Evolutionary conservation across 2,329 filamentous ascomycete genomes (phyloP).

Genomic region (Stemphylium lycopersici): DNA sequence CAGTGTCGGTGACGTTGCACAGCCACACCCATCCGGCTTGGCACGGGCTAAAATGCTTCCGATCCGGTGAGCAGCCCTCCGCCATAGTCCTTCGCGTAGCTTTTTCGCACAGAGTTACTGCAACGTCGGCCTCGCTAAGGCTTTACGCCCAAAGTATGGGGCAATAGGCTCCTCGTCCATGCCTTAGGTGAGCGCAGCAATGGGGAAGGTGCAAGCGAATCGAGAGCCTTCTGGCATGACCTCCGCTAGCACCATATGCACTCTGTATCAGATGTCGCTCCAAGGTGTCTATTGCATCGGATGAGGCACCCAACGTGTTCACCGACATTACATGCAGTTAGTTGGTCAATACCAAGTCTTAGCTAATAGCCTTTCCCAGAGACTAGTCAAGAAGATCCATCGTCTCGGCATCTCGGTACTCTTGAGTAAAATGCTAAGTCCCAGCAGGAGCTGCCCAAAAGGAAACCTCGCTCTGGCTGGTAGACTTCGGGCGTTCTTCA

Average conservation of each 20-base stretch:
- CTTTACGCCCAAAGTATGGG: no score
- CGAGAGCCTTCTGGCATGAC: not conserved
- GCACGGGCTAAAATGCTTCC: not conserved
- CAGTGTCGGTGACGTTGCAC: not conserved
- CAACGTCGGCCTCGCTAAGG: no score
- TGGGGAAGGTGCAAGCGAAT: no score
- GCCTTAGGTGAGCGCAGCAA: no score
- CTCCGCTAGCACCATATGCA: not conserved
- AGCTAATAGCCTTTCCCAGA: not conserved
- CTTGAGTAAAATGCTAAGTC: not conserved
- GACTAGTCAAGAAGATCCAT: not conserved
- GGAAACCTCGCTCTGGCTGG: not conserved
- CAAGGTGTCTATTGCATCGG: not conserved
- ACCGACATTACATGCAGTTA: not conserved
- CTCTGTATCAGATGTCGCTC: not conserved
- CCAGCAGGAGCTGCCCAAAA: not conserved
- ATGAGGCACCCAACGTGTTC: not conserved
- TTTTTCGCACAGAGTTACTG: not conserved
- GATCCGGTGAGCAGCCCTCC: no score
- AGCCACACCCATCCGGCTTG: constrained; percentile 6
- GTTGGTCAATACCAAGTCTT: not conserved
- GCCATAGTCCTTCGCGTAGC: not conserved
- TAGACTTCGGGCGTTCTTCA: not conserved
- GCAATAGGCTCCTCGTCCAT: no score
- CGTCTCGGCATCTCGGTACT: not conserved